Percentiles rank a stretch among this genome's conserved stretches.
phyloP scores from a whole-genome alignment of 2,329 filamentous ascomycete genomes.

The Penicillium brasilianum region DNA sequence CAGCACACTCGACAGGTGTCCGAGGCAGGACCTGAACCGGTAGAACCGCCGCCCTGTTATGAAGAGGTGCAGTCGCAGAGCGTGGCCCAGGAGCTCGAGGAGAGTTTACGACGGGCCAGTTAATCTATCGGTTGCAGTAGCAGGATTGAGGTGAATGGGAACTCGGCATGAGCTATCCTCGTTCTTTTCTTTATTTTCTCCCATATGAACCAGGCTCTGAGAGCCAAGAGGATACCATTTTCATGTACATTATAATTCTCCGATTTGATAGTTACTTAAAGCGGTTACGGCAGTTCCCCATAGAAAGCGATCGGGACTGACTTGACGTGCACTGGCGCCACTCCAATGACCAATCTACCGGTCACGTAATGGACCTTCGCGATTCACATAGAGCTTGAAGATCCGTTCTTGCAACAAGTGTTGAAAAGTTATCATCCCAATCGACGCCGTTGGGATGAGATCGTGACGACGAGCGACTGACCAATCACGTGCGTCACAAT shows the following conservation, averaged over 20 bases:
- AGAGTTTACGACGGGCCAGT: constrained; percentile 50
- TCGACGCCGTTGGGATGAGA: neutral
- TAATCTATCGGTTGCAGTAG: constrained; percentile 22
- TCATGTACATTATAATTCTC: constrained; percentile 27
- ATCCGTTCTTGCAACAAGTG: neutral
- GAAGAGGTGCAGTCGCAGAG: constrained; percentile 87
- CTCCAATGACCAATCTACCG: neutral
- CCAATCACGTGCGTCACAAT: constrained; percentile 51
- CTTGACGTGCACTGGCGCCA: constrained; percentile 9
- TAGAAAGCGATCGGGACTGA: constrained; percentile 14
- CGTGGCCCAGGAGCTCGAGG: constrained; percentile 74
- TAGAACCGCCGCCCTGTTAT: constrained; percentile 85
- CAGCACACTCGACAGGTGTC: constrained; percentile 31
- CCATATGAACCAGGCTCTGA: neutral
- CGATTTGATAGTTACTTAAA: constrained; percentile 22
- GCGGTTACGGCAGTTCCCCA: constrained; percentile 11
- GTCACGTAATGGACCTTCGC: neutral
- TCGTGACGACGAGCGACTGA: constrained; percentile 14
- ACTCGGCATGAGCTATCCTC: neutral
- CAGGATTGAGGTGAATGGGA: neutral
- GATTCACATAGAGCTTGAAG: neutral
- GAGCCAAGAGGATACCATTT: constrained; percentile 9
- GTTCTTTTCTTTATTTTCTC: neutral
- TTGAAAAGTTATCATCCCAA: neutral
- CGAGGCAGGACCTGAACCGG: constrained; percentile 51